A percentile compares a stretch with the other conserved stretches of the same genome.
Conservation (phyloP, 352 stramenopile genomes). For the Globisporangium canariense region DNA sequence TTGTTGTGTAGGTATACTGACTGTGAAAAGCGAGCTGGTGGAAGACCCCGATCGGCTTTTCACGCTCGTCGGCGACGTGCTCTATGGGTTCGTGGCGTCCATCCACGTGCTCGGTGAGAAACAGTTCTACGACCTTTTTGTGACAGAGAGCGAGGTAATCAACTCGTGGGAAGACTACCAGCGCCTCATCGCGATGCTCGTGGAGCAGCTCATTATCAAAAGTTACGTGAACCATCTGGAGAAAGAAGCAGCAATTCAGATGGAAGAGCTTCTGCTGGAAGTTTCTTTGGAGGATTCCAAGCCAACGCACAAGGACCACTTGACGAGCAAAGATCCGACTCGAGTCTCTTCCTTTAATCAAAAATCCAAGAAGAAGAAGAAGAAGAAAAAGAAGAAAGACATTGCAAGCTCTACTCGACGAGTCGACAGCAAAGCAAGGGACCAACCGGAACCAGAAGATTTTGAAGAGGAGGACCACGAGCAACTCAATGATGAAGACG, state of each 20-base stretch:
- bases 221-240: constrained; percentile 72
- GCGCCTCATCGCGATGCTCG: constrained; percentile 77
- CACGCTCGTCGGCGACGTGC: constrained; percentile 55
- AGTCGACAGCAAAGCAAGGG: not conserved
- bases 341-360: not conserved
- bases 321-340: not conserved
- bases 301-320: not conserved
- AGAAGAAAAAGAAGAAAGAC: constrained; percentile 43
- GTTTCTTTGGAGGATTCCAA: constrained; percentile 34
- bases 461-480: constrained; percentile 4
- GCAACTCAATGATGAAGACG: not conserved
- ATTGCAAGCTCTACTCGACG: not conserved
- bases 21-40: constrained; percentile 82
- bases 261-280: constrained; percentile 71
- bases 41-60: constrained; percentile 66
- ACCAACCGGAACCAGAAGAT: constrained; percentile 20
- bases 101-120: constrained; percentile 58
- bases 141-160: constrained; percentile 75
- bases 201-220: constrained; percentile 78
- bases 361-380: constrained; percentile 38
- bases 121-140: constrained; percentile 71
- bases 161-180: constrained; percentile 83
- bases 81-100: constrained; percentile 57
- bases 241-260: constrained; percentile 62
- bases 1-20: constrained; percentile 53